Evolutionary conservation across 169 alveolate species (phyloP), one percentile per base, ranked within the genome.

Genomic region (Toxoplasma gondii): DNA sequence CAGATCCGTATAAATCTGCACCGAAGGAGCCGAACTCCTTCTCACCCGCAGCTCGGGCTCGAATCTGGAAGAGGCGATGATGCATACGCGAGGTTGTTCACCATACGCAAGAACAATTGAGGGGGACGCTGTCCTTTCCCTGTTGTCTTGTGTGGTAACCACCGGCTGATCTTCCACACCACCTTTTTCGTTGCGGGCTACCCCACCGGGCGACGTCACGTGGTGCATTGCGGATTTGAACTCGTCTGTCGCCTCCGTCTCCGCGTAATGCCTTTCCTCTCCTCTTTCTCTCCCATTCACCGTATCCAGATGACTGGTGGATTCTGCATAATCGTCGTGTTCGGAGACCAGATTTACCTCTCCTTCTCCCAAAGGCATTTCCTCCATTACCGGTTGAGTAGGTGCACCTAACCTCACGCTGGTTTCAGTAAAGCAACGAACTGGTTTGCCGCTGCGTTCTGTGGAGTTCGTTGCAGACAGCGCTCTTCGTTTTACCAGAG

Each of bases 1-100:
- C 87, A 78, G 87, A 34, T 78, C 87, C 43, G 87, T 78, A 78
- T 31, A 78, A 39, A 78, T 78, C 45, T 78, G 87, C 53, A 78
- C 45, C 43, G 87, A 78, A 34, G 87, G 53, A 19, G 87, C 87
- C 4, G 41, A 38, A 34, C 87, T 78, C 34, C 87, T 78, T 34
- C 87, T 34, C 45, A 78, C 87, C 87, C 43, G 45, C 9, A 78
- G 31, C 44, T 78, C 45, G 24, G 87, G 87, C 24, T 78, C 41
- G 34, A 78, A 78, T 5, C 31, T 78, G 27, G 87, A 44, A 19
- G 87, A 78, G 39, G 34, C 34, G 87, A 24, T 78, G 87, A 78
- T 5, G 53, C 43, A 34, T 34, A 78, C 87, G 29, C 87, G 41
- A 16, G 87, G 87, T n/a, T 39, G 41, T 78, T 78, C 45, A 78